Evolutionary conservation across 1,284 basidiomycete species (phyloP), one percentile per base, ranked within the genome.

Genomic region (Phaffia rhodozyma): DNA sequence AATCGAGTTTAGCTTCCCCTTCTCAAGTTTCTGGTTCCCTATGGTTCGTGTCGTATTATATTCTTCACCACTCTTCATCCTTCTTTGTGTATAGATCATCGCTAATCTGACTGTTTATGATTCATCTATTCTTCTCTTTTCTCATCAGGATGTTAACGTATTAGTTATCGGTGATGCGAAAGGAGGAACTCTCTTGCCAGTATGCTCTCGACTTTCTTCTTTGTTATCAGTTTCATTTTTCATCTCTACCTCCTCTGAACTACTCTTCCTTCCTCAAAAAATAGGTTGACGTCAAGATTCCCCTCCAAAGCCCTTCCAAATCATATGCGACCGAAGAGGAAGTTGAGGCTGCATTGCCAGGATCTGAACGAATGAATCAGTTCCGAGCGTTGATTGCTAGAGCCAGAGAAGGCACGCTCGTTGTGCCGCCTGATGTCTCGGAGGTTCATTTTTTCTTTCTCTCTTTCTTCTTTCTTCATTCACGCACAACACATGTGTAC

Each of bases 201-300:
- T 60, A 21, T 52, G 34, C 13, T 56, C 6, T 55, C 21, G 11
- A n/a, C 5, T 30, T 30, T 29, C 29, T 34, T 27, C 38, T 55
- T 25, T 25, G 7, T n/a, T 16, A 29, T 18, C 57, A 29, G 20
- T 49, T 58, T 5, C 9, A 29, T 21, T 25, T 29, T 18, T 11
- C 50, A 5, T 29, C 23, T 23, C 25, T 1, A 18, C 29, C 55
- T 34, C 2, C 21, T 43, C 55, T 34, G 9, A n/a, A 9, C 30
- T 57, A 29, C 21, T 57, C 23, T 55, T 9, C 16, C 18, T 38
- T 27, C 13, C 2, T 16, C 38, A 23, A 13, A 5, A n/a, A 30
- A 20, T 52, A 63, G 62, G 62, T 63, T n/a, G 62, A 63, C 34
- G 62, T 47, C n/a, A 63, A 63, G 38, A 58, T 63, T 29, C 55